Conservation (phyloP, 1,284 basidiomycete species). For the Puccinia brachypodii region DNA sequence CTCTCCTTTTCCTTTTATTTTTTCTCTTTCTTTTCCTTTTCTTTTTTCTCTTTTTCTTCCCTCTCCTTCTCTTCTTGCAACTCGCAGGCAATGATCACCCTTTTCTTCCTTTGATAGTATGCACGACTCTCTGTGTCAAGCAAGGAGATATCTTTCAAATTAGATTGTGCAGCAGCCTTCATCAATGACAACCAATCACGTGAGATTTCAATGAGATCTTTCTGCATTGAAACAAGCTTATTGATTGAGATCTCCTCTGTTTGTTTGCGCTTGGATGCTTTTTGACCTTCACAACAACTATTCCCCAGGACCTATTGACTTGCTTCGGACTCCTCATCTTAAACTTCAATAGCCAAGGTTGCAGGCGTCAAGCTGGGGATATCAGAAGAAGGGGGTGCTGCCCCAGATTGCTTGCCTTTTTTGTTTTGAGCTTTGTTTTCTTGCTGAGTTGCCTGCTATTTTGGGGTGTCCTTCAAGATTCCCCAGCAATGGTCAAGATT, state of each 20-base stretch:
- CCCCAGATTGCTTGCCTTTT: neutral
- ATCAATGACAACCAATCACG: neutral
- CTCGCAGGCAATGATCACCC: neutral
- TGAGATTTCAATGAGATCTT: neutral
- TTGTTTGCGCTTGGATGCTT: neutral
- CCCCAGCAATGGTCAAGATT: conserved; percentile 5
- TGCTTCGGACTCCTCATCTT: neutral
- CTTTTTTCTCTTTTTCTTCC: neutral
- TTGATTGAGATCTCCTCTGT: neutral
- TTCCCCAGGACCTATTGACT: neutral
- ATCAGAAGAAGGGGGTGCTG: neutral
- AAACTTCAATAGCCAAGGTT: too few relatives aligned
- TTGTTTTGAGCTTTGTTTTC: neutral
- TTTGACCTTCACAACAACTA: neutral
- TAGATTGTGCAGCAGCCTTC: neutral
- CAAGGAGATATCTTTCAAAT: neutral
- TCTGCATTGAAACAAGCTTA: neutral
- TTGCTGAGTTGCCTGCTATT: neutral
- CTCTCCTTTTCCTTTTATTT: too few relatives aligned
- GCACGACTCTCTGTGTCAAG: neutral
- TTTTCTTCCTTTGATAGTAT: neutral
- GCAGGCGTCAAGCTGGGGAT: neutral
- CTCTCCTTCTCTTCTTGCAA: neutral
- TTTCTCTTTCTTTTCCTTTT: neutral
- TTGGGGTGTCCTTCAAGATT: conserved; percentile 11